Evolutionary conservation across 257 asterid species (phyloP).

Genomic region (Solanum sitiens): DNA sequence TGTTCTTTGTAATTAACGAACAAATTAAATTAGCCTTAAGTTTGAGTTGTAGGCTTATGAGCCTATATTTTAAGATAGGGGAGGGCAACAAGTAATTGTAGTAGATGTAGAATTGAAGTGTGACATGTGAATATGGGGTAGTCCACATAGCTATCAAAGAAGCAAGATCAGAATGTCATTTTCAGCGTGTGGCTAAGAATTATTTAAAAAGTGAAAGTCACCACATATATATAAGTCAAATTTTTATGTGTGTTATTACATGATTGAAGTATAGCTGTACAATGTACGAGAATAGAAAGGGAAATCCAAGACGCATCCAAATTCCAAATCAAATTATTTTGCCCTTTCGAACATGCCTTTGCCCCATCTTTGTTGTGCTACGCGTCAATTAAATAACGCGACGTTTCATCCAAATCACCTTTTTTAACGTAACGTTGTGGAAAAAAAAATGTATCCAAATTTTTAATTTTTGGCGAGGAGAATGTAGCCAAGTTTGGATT

Average conservation of each 20-base stretch:
- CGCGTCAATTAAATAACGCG: not conserved
- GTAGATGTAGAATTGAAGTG: not conserved
- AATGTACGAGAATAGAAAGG: conserved; percentile 17
- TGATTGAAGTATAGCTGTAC: conserved; percentile 6
- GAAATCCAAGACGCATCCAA: not conserved
- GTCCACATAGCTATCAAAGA: not conserved
- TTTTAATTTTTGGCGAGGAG: not conserved
- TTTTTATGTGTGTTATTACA: not conserved
- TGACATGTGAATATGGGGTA: not conserved
- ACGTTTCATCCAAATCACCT: not conserved
- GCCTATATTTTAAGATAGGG: not conserved
- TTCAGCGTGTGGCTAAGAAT: not conserved
- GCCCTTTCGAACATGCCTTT: not conserved
- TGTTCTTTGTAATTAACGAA: not conserved
- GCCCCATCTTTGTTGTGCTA: not conserved
- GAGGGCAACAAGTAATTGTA: not conserved
- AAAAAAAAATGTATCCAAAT: not conserved
- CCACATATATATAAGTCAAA: conserved; percentile 5
- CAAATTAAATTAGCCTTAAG: not conserved
- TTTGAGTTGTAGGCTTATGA: not conserved
- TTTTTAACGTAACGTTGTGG: not conserved
- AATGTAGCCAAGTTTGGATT: not conserved
- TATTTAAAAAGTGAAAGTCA: not conserved
- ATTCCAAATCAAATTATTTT: not conserved
- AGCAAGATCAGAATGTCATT: conserved; percentile 1